Base-by-base conservation (phyloP, 345 rosid genomes). In the Garcia nutans region DNA sequence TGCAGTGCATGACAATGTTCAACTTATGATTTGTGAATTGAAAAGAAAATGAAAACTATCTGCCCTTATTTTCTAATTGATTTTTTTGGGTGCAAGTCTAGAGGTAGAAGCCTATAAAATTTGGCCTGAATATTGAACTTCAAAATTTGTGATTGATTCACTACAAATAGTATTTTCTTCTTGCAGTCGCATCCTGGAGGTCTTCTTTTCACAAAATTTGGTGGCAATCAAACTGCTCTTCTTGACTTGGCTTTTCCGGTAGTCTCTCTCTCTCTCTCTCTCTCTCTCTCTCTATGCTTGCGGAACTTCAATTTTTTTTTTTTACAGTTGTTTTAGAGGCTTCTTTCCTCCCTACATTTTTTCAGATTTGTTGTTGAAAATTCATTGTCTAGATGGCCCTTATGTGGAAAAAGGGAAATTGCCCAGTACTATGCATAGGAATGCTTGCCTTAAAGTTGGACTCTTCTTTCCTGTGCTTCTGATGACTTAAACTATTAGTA, bases 191-290 rank as follows among this genome's bases (percentile, higher is more conserved):
- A 92, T 80, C 93, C 95, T 62, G 93, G 97, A 65, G 92, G 97
- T 60, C 87, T 92, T 52, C 88, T 92, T 73, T 88, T 94, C 87
- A 94, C 92, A 63, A 92, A 89, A 84, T 91, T 92, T 73, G 92
- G 93, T 55, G 82, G 95, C 89, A 89, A 86, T 79, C 95, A 89
- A 79, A 92, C 92, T 56, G 94, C 93, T 83, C 91, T 92, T 75
- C 94, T 94, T 72, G 98, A 89, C 81, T 84, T 94, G 85, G 89
- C 92, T 76, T 92, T 92, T 83, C 97, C 96, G 81, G 97, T 94
- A 88, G 77, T 74, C 47, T 59, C 61, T 59, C 63, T 74, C 11
- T 73, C n/a, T n/a, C n/a, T n/a, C n/a, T 1, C 72, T 26, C 50
- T 62, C 56, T 11, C n/a, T 37, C 11, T 23, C 7, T 37, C 7